A percentile compares a stretch with the other conserved stretches of the same genome.
Evolutionary conservation across 345 rosid species (phyloP).

Genomic region (Salix caprea): DNA sequence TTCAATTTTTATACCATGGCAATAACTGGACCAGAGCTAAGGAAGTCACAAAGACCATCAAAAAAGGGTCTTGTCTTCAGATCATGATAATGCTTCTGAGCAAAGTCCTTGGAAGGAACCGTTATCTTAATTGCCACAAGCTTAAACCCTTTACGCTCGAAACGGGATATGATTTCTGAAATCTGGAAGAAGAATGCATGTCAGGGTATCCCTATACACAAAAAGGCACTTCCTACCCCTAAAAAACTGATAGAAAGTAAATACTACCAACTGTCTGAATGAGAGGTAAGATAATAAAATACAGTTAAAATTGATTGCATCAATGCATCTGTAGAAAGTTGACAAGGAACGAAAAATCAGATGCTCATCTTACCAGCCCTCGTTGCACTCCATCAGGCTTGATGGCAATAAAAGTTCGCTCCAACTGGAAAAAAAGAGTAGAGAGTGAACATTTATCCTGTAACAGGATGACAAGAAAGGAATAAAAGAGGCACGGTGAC

Average conservation of each 20-base stretch:
- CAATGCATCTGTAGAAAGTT: not conserved
- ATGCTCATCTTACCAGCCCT: conserved; percentile 68
- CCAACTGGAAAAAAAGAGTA: conserved; percentile 46
- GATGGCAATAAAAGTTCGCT: conserved; percentile 95
- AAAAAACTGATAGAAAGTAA: not conserved
- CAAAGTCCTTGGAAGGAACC: conserved; percentile 80
- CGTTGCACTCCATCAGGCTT: conserved; percentile 98
- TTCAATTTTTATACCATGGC: conserved; percentile 64
- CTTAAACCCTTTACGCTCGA: conserved; percentile 96
- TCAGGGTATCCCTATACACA: not conserved
- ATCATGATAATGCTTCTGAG: conserved; percentile 89
- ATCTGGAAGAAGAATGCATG: conserved; percentile 41
- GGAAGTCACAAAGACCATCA: conserved; percentile 84
- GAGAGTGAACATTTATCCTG: not conserved
- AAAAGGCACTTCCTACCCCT: not conserved
- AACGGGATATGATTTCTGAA: conserved; percentile 82
- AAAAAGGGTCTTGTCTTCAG: conserved; percentile 95
- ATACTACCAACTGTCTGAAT: not conserved
- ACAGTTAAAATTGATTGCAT: conserved; percentile 4
- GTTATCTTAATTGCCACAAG: conserved; percentile 80
- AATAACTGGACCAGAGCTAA: conserved; percentile 98
- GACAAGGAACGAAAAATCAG: not conserved
- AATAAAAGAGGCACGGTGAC: not conserved
- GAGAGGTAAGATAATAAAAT: not conserved
- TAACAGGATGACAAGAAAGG: not conserved